Evolutionary conservation across 345 rosid species (phyloP), one percentile per base, ranked within the genome.

Genomic region (Hypericum androsaemum): DNA sequence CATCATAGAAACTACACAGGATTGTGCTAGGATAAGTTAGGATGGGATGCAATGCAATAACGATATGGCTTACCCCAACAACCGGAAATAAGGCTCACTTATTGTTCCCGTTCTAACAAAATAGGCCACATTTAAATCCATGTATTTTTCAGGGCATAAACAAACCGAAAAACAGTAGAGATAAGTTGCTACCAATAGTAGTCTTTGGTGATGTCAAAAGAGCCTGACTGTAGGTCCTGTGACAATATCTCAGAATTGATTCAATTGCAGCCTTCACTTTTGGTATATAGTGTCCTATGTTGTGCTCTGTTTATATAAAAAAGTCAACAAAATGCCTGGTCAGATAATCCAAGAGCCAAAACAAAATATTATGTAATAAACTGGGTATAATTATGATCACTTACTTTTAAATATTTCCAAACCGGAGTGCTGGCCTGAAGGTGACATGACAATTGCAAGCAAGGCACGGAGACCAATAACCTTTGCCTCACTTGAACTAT

Each of bases 191-290:
- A 92, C 96, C 98, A 62, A 71, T 81, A 8, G 89, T 80, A 59
- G 95, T 80, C 73, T 76, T 85, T 61, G 97, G 80, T 62, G 95
- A 85, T 63, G 94, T 83, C 73, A 92, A 67, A 75, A 88, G 94
- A 67, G 98, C 98, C 67, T 75, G 95, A 62, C 95, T 65, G 62
- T 84, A 92, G 56, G 69, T 80, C 73, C 77, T 78, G 61, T 92
- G 75, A 63, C 98, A 92, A 69, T 95, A 83, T 64, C 86, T 83
- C 80, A 92, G 66, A 64, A 88, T 83, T 40, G 94, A 81, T 67
- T 92, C 98, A 56, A 92, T 88, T 59, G 97, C 98, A 52, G 90
- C 90, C 77, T 84, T 92, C 64, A 92, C 97, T 74, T 92, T 92
- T 58, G 98, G 97, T 53, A 88, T 85, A 73, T 88, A 88, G 69